These are phyloP conservation scores for Penicillium sp. DNA, from an alignment of 2,329 filamentous ascomycete species.

Conservation along the genomic window DNA sequence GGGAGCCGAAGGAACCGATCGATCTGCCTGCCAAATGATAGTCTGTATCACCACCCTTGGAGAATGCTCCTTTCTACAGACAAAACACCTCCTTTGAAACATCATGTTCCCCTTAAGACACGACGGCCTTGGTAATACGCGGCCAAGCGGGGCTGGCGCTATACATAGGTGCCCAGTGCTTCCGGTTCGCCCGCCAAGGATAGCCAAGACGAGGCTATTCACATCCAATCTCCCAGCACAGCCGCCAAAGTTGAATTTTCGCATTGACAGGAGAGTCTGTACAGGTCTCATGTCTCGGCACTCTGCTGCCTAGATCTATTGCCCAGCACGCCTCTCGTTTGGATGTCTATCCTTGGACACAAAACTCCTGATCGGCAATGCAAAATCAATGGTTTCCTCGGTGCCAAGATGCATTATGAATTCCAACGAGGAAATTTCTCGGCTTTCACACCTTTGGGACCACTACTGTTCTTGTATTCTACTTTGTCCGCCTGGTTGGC, in stretches of 20 bases:
- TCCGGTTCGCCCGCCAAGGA: slow-evolving; percentile 7
- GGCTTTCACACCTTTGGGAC: background rate
- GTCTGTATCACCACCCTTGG: too few species aligned
- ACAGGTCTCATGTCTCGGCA: background rate
- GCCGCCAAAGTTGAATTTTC: background rate
- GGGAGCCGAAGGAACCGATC: too few species aligned
- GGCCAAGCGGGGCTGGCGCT: slow-evolving; percentile 3
- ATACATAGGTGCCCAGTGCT: slow-evolving; percentile 5
- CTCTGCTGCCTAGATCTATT: background rate
- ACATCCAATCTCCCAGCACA: slow-evolving; percentile 1
- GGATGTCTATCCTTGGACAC: background rate
- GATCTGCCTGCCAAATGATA: too few species aligned
- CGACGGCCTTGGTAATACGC: slow-evolving; percentile 7
- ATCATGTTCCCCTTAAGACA: too few species aligned
- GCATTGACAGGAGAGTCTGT: background rate
- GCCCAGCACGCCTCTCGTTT: background rate
- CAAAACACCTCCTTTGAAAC: too few species aligned
- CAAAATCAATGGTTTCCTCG: background rate
- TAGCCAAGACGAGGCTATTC: slow-evolving; percentile 9
- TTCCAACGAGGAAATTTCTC: background rate
- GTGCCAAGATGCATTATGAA: slow-evolving; percentile 8
- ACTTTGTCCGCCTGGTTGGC: background rate
- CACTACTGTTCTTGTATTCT: background rate
- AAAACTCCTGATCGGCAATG: background rate
- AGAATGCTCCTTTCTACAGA: too few species aligned